Conservation (phyloP, 371 early-diverging fungal species). For the Circinella umbellata region DNA sequence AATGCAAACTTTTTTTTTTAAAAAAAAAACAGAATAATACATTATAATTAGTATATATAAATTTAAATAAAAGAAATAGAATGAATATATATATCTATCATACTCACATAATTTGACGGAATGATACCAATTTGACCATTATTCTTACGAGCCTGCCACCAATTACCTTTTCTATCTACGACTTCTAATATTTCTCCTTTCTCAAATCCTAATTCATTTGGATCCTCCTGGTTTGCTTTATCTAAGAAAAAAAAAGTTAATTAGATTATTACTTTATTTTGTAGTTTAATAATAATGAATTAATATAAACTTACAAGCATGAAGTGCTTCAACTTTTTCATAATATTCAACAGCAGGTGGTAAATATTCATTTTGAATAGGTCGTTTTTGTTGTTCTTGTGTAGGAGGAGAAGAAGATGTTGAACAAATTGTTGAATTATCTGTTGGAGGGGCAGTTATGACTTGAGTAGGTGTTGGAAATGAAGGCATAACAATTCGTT, state of each 20-base stretch:
- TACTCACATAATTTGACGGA: constrained; percentile 80
- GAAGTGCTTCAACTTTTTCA: constrained; percentile 27
- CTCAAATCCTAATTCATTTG: constrained; percentile 81
- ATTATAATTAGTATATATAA: neutral
- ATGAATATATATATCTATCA: neutral
- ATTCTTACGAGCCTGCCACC: constrained; percentile 89
- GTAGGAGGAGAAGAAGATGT: neutral
- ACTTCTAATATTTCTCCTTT: constrained; percentile 85
- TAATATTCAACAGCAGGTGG: constrained; percentile 15
- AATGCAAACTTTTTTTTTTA: neutral
- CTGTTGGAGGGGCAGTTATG: neutral
- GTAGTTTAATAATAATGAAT: neutral
- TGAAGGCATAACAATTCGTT: constrained; percentile 7
- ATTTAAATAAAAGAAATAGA: neutral
- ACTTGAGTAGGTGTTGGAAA: neutral
- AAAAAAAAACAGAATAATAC: neutral
- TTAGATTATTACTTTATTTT: neutral
- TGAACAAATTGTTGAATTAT: neutral
- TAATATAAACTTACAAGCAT: constrained; percentile 23
- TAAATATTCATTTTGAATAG: constrained; percentile 1
- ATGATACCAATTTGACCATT: constrained; percentile 85
- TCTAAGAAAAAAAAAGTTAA: constrained; percentile 34
- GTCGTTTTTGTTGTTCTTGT: neutral
- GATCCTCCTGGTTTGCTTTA: constrained; percentile 82
- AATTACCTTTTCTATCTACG: constrained; percentile 86